phyloP scores from a whole-genome alignment of 371 early-diverging fungal genomes.

The Mucor circinelloides region DNA sequence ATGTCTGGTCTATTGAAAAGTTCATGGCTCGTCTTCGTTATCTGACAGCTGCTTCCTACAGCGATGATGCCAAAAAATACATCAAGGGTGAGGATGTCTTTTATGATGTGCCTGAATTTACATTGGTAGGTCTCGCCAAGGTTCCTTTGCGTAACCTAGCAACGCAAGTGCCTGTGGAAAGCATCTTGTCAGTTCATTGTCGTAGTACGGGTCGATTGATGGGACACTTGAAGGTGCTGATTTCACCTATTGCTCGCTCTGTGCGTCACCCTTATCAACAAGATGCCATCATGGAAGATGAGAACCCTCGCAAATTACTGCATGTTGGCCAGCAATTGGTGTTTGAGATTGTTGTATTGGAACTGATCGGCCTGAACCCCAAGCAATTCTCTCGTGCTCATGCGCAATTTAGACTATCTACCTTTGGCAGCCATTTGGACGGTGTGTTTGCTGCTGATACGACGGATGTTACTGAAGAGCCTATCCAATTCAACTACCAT shows the following conservation, averaged over 20 bases:
- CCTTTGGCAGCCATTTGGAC: constrained; percentile 57
- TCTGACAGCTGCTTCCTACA: constrained; percentile 69
- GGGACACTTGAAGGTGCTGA: constrained; percentile 52
- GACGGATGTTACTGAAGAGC: not conserved
- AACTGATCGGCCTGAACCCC: constrained; percentile 70
- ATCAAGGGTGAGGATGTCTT: constrained; percentile 72
- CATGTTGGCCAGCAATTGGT: constrained; percentile 61
- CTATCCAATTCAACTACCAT: constrained; percentile 60
- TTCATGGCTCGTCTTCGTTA: constrained; percentile 56
- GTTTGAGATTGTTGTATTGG: constrained; percentile 74
- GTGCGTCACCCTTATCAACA: constrained; percentile 22
- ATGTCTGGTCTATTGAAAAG: constrained; percentile 70
- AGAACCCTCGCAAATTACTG: constrained; percentile 18
- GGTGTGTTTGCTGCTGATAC: constrained; percentile 24
- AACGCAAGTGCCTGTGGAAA: constrained; percentile 51
- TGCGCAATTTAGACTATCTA: constrained; percentile 74
- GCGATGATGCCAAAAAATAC: constrained; percentile 63
- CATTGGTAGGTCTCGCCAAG: constrained; percentile 61
- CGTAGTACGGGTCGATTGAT: constrained; percentile 54
- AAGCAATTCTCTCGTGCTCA: constrained; percentile 72
- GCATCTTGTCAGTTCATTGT: constrained; percentile 54
- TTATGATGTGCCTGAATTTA: constrained; percentile 61
- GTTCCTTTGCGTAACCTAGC: constrained; percentile 51
- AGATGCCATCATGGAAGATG: constrained; percentile 4
- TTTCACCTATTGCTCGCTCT: constrained; percentile 53